Base-by-base conservation (phyloP, 306 rosid genomes). In the Vachellia collinsii region DNA sequence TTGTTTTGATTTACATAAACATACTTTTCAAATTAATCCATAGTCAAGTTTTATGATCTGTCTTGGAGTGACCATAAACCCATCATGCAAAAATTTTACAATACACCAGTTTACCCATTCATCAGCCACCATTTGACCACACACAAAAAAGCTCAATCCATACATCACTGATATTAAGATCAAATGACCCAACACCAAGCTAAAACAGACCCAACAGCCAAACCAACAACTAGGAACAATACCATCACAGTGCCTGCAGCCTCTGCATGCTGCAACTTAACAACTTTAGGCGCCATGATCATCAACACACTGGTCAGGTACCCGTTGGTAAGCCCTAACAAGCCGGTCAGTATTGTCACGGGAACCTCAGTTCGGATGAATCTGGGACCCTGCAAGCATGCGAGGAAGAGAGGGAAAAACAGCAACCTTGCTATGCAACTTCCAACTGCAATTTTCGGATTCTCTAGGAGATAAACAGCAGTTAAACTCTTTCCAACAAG, bases 181-280 rank as follows among this genome's bases (percentile, higher is more conserved):
- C 90, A 95, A 54, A 91, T 63, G 80, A 93, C 90, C 97, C 97
- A 93, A 62, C 90, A 91, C 97, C 99, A 95, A 85, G 97, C 86
- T 71, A 90, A 77, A 79, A 95, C 36, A 69, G 98, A 91, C 36
- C 98, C 98, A 14, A 78, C 19, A 82, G 94, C 95, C 80, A 91
- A 87, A 79, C 98, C 97, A 53, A 90, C 1, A 81, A 90, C 92
- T 73, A 93, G 75, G 86, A 91, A 93, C 58, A 91, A 75, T 14
- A 93, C 99, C 36, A 80, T 80, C 83, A 89, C 92, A 58, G 89
- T 86, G 79, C 95, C 99, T 14, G 94, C 98, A 22, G 90, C 91
- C 90, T 95, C 97, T 1, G 97, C 83, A 65, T 91, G 91, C 59
- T 93, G 99, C 62, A 91, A 83, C 62, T 81, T 89, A 29, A 93